Conservation (phyloP, 1,284 basidiomycete genomes). For the Sporisorium scitamineum region DNA sequence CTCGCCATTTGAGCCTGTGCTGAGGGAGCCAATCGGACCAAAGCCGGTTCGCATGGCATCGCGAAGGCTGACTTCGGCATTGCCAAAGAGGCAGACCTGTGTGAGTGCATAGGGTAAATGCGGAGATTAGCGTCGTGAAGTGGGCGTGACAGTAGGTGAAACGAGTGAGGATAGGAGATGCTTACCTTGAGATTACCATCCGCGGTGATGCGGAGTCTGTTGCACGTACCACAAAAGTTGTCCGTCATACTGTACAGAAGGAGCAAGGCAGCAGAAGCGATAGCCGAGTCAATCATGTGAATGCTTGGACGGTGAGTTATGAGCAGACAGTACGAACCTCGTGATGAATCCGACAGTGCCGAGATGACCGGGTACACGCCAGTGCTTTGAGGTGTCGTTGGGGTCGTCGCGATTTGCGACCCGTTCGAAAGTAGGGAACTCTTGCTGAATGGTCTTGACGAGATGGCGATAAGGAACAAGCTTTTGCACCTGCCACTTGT, state of each 20-base stretch:
- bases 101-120: neutral
- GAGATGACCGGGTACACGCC: constrained; percentile 78
- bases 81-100: constrained; percentile 80
- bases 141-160: too few species aligned
- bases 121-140: neutral
- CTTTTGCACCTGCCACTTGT: constrained; percentile 84
- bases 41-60: constrained; percentile 75
- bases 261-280: neutral
- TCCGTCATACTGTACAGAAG: constrained; percentile 74
- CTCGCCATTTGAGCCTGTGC: constrained; percentile 26
- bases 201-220: constrained; percentile 83
- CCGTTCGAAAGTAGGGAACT: constrained; percentile 41
- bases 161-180: neutral
- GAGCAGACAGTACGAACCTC: constrained; percentile 33
- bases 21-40: constrained; percentile 27
- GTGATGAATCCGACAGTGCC: constrained; percentile 85
- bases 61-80: constrained; percentile 83
- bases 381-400: constrained; percentile 85
- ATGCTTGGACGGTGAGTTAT: neutral
- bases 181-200: constrained; percentile 88
- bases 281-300: neutral
- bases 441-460: constrained; percentile 38
- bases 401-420: constrained; percentile 73
- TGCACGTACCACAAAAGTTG: constrained; percentile 88
- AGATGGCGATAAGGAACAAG: constrained; percentile 73